Base-by-base conservation (phyloP, 108 stramenopile species). In the Cyclotella baltica region DNA sequence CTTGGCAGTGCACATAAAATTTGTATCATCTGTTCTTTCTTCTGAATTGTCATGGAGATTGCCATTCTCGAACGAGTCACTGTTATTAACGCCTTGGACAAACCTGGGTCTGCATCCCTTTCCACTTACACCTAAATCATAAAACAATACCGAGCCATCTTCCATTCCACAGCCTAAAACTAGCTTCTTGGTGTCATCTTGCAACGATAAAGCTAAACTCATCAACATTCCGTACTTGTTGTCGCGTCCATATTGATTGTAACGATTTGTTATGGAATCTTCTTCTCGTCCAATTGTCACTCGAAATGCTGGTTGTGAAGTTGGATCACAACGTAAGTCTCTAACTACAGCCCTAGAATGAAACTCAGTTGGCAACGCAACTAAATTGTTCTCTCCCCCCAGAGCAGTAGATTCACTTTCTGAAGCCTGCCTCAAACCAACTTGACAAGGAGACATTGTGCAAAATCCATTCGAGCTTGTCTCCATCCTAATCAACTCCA, bases 101-200 rank as follows among this genome's bases (percentile, higher is more conserved):
- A 51, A 46, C 80, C 80, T 70, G 55, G 51, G 80, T 34, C 50
- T 53, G 35, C 52, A 62, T 8, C 62, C 69, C 22, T 53, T 67
- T 5, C 80, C 65, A 36, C 52, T 31, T 48, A 67, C 80, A 28
- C 79, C 64, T 33, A 91, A 75, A 68, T 95, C 92, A 70, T 92
- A 85, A 79, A 92, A 90, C 28, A 90, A 69, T 22, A 88, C 81
- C 0, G 85, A 78, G 8, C 94, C 94, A 85, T 74, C 83, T 61
- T 95, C 94, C 94, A 92, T 93, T 2, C 94, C 94, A 81, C 92
- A 92, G 11, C 87, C 92, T 28, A 84, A 27, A 47, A 95, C 73
- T 15, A 89, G 69, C 13, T 67, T 78, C 28, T 77, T 58, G 22
- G 66, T 53, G 2, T 62, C 33, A 43, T 75, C 48, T 22, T 62